phyloP scores from a whole-genome alignment of 495 filamentous ascomycete genomes.

The Talaromyces proteolyticus region DNA sequence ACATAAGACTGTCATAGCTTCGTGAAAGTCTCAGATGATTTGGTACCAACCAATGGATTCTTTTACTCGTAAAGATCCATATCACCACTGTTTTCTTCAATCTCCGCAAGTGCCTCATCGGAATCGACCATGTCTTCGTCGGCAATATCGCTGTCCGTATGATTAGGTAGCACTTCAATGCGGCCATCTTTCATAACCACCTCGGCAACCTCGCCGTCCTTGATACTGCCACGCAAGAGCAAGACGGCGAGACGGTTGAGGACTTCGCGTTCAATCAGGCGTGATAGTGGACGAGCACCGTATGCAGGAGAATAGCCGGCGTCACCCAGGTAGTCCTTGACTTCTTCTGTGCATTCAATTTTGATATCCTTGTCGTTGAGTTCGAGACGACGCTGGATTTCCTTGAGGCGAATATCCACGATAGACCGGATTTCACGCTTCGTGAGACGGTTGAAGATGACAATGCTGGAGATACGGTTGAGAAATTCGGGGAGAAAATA shows the following conservation, averaged over 20 bases:
- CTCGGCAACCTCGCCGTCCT: slow-evolving; percentile 75
- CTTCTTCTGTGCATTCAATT: slow-evolving; percentile 71
- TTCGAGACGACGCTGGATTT: slow-evolving; percentile 84
- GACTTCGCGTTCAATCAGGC: slow-evolving; percentile 91
- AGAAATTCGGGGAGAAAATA: slow-evolving; percentile 98
- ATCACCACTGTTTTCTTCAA: slow-evolving; percentile 53
- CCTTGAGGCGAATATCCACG: slow-evolving; percentile 80
- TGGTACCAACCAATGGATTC: too few relatives aligned
- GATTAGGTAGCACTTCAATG: slow-evolving; percentile 77
- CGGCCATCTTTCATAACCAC: slow-evolving; percentile 74
- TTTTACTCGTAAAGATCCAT: slow-evolving; percentile 74
- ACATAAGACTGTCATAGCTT: too few relatives aligned
- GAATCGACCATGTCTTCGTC: slow-evolving; percentile 68
- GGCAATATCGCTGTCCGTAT: slow-evolving; percentile 58
- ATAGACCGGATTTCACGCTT: slow-evolving; percentile 86
- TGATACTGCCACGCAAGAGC: slow-evolving; percentile 76
- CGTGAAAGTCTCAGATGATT: too few relatives aligned
- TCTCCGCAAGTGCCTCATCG: slow-evolving; percentile 62
- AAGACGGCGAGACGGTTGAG: slow-evolving; percentile 88
- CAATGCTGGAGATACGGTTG: slow-evolving; percentile 88
- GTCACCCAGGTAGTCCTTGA: slow-evolving; percentile 82
- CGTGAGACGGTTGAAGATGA: slow-evolving; percentile 98
- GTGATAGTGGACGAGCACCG: slow-evolving; percentile 78
- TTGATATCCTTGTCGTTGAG: slow-evolving; percentile 75
- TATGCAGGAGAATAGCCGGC: slow-evolving; percentile 93